Evolutionary conservation across 345 rosid species (phyloP).

Genomic region (Hirschfeldia incana): DNA sequence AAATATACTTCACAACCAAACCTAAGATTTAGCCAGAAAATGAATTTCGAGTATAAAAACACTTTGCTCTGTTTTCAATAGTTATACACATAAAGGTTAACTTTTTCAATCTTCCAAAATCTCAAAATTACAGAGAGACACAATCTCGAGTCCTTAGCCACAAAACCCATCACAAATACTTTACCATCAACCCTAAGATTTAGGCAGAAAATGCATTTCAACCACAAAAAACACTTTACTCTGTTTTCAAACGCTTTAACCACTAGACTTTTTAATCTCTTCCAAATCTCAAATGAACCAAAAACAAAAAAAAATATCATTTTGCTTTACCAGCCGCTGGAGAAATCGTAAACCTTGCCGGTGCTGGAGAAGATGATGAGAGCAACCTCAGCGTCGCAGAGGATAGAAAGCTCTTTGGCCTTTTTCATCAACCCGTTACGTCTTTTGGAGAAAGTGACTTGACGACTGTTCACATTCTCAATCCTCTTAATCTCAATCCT

Average conservation of each 20-base stretch:
- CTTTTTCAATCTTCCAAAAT: neutral
- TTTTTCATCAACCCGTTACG: conserved; percentile 84
- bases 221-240: neutral
- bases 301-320: neutral
- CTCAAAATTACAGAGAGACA: neutral
- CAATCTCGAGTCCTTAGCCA: neutral
- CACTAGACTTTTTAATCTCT: neutral
- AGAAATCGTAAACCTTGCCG: conserved; percentile 79
- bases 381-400: conserved; percentile 92
- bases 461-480: conserved; percentile 94
- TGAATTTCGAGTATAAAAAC: neutral
- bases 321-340: conserved; percentile 58
- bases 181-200: neutral
- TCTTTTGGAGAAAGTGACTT: conserved; percentile 94
- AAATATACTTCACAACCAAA: neutral
- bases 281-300: neutral
- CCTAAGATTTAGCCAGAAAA: neutral
- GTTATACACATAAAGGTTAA: neutral
- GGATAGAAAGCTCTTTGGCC: conserved; percentile 80
- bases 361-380: conserved; percentile 86
- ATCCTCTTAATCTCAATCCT: conserved; percentile 91
- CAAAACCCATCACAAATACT: conserved; percentile 8
- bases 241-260: neutral
- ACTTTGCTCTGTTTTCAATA: neutral
- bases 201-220: neutral